phyloP scores from a whole-genome alignment of 1,284 basidiomycete species.

The Rhizoctonia solani region DNA sequence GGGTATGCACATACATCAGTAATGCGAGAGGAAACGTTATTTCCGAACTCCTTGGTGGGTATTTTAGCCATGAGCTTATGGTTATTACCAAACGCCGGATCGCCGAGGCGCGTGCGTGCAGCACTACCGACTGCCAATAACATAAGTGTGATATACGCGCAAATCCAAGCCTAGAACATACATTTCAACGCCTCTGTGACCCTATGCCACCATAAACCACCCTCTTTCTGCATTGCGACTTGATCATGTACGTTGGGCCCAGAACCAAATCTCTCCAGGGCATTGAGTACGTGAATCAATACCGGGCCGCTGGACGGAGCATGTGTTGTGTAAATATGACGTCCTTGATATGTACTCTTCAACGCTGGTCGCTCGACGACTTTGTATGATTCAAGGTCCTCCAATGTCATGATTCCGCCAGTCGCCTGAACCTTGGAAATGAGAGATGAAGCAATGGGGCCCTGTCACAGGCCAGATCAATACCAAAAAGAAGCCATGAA shows the following conservation, averaged over 20 bases:
- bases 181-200: conserved; percentile 79
- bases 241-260: conserved; percentile 18
- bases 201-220: conserved; percentile 54
- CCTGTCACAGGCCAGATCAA: conserved; percentile 49
- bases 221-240: conserved; percentile 20
- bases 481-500: conserved; percentile 21
- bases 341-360: conserved; percentile 72
- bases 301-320: conserved; percentile 84
- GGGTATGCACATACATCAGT: conserved; percentile 66
- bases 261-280: conserved; percentile 42
- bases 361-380: conserved; percentile 76
- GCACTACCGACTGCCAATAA: conserved; percentile 47
- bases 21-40: conserved; percentile 64
- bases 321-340: conserved; percentile 81
- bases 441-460: conserved; percentile 74
- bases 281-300: conserved; percentile 53
- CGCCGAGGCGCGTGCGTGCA: conserved; percentile 76
- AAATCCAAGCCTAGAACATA: conserved; percentile 44
- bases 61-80: conserved; percentile 65
- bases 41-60: conserved; percentile 70
- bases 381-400: conserved; percentile 71
- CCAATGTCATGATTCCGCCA: conserved; percentile 78
- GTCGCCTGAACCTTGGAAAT: conserved; percentile 65
- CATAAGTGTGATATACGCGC: conserved; percentile 17
- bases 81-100: conserved; percentile 68